phyloP scores from a whole-genome alignment of 345 rosid genomes.

The Eucalyptus curtisii region DNA sequence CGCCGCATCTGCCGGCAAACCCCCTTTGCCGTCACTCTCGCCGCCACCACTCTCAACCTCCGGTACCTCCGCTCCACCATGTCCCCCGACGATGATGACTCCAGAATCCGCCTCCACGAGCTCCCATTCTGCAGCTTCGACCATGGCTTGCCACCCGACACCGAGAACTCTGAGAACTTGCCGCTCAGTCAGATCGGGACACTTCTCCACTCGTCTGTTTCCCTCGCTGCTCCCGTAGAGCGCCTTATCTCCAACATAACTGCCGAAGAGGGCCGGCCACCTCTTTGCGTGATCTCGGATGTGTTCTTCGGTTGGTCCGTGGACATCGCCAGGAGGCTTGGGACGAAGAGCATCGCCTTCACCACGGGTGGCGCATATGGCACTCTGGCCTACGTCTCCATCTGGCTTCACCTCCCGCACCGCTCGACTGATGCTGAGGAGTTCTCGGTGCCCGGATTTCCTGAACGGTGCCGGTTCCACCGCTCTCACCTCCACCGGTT shows the following conservation, averaged over 20 bases:
- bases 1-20: constrained; percentile 1
- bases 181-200: neutral
- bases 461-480: neutral
- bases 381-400: neutral
- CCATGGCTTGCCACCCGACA: constrained; percentile 25
- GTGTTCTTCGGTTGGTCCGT: neutral
- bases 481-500: neutral
- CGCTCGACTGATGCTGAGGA: constrained; percentile 5
- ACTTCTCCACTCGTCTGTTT: neutral
- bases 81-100: neutral
- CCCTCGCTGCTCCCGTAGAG: neutral
- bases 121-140: constrained; percentile 18
- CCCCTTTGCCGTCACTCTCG: constrained; percentile 19
- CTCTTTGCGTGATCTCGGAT: neutral
- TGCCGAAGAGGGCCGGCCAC: constrained; percentile 9
- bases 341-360: neutral
- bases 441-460: constrained; percentile 10
- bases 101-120: constrained; percentile 1
- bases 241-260: neutral
- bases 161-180: constrained; percentile 24
- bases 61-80: constrained; percentile 11
- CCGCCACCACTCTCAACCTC: constrained; percentile 28
- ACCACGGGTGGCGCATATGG: neutral
- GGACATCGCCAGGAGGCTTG: neutral
- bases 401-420: constrained; percentile 40